Evolutionary conservation across 2,329 filamentous ascomycete species (phyloP).

Genomic region (Sarocladium kiliense): DNA sequence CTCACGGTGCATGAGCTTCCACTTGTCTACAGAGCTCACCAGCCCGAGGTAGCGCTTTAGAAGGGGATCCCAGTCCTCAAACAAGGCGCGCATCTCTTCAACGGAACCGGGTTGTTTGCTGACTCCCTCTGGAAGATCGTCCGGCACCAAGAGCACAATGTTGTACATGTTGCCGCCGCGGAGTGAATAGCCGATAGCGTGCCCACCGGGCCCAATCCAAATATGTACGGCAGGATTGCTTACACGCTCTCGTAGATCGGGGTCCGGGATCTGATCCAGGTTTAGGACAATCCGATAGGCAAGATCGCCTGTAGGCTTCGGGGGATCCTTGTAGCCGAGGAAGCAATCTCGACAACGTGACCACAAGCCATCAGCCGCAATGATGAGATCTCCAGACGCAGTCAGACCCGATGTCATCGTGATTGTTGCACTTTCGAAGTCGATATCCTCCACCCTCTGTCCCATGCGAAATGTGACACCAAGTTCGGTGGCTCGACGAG

Average conservation of each 20-base stretch:
- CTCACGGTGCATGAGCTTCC: conserved; percentile 13
- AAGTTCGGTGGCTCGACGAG: conserved; percentile 43
- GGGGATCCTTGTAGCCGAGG: not conserved
- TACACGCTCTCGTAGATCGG: not conserved
- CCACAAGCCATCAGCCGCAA: conserved; percentile 9
- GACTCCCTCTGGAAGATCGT: not conserved
- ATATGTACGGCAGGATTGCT: not conserved
- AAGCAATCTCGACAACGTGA: not conserved
- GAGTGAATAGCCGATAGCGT: conserved; percentile 7
- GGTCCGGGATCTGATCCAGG: not conserved
- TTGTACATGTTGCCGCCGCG: not conserved
- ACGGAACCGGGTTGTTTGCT: not conserved
- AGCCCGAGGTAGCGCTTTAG: conserved; percentile 7
- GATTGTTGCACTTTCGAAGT: conserved; percentile 22
- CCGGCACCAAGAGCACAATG: conserved; percentile 8
- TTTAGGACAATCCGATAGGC: conserved; percentile 6
- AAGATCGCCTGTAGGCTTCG: conserved; percentile 4
- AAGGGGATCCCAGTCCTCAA: conserved; percentile 10
- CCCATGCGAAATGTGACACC: conserved; percentile 23
- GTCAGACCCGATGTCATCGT: conserved; percentile 12
- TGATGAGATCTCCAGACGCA: conserved; percentile 12
- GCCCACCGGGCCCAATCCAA: conserved; percentile 7
- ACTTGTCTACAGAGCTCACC: conserved; percentile 12
- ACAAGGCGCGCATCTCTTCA: conserved; percentile 4
- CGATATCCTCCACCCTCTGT: not conserved